Base-by-base conservation (phyloP, 805 yeast species). In the Kazachstania taianensis region DNA sequence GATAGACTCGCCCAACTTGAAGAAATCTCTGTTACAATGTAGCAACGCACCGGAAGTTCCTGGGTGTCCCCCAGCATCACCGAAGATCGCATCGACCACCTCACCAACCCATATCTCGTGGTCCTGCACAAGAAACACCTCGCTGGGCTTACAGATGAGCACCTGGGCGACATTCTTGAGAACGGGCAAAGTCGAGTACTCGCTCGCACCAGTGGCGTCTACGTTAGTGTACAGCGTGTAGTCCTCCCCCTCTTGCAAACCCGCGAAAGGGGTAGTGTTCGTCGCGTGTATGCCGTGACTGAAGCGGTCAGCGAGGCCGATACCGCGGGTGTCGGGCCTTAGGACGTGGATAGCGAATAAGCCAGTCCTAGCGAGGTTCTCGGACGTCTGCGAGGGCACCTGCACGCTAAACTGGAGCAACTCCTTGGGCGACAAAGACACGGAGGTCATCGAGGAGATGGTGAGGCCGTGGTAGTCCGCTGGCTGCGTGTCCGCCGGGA, bases 71-170 rank as follows among this genome's bases (percentile, higher is more conserved):
- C n/a, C 22, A 12, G 22, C 39, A 25, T 57, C 55, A 2, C 59
- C 61, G n/a, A 41, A 43, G 2, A 14, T 14, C 3, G 81, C 71
- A 28, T 80, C 80, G 25, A 65, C 60, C 4, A 89, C 94, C 41
- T 73, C 69, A 3, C 84, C 95, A 4, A 86, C 74, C 92, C 96
- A 84, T 3, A 89, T 75, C 53, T 87, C 95, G 59, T 89, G 97
- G 50, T 81, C 85, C 41, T 81, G 86, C 1, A 85, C 78, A 8
- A 55, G 54, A 34, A 81, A 67, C 4, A 69, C 72, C 18, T 66
- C 61, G 30, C 57, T 62, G 36, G 70, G 72, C 37, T 70, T 64
- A 53, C 92, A 82, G 14, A 82, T 69, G 41, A 82, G 59, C 2
- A 76, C 71, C 32, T 75, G 61, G 42, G 78, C 86, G 23, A 75